These are phyloP conservation scores for Sporothrix pseudoabietina DNA, from an alignment of 2,329 filamentous ascomycete species.

Conservation along the genomic window DNA sequence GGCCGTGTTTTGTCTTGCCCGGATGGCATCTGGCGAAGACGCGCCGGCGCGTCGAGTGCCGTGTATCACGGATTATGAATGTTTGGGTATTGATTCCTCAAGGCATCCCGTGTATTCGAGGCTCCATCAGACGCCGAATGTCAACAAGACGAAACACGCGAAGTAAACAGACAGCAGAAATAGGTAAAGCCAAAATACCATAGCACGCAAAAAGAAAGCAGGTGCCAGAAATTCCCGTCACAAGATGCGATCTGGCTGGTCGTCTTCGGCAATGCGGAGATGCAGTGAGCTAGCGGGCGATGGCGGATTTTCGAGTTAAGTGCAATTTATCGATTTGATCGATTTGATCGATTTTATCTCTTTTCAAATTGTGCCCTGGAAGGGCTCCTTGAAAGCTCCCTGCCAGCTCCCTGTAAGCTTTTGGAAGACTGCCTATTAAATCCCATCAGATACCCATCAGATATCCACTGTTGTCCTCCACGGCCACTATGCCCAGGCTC, in stretches of 20 bases:
- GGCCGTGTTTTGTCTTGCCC: constrained; percentile 22
- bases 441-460: background rate
- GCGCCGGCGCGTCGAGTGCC: background rate
- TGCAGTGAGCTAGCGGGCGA: constrained; percentile 14
- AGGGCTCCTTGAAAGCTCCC: background rate
- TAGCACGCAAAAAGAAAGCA: constrained; percentile 1
- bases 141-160: background rate
- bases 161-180: background rate
- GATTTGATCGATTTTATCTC: background rate
- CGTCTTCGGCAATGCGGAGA: constrained; percentile 24
- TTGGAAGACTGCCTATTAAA: background rate
- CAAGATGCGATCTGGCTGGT: constrained; percentile 19
- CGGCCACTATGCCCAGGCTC: background rate
- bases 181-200: background rate
- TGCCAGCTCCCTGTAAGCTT: background rate
- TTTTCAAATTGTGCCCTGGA: background rate
- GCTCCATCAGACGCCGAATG: background rate
- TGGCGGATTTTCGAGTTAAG: constrained; percentile 7
- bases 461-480: background rate
- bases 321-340: constrained; percentile 22
- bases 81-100: background rate
- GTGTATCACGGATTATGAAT: background rate
- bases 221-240: background rate
- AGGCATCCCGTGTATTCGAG: background rate
- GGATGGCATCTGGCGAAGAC: background rate